Evolutionary conservation across 148 eudicot species (phyloP).

Genomic region (Vaccinium corymbosum): DNA sequence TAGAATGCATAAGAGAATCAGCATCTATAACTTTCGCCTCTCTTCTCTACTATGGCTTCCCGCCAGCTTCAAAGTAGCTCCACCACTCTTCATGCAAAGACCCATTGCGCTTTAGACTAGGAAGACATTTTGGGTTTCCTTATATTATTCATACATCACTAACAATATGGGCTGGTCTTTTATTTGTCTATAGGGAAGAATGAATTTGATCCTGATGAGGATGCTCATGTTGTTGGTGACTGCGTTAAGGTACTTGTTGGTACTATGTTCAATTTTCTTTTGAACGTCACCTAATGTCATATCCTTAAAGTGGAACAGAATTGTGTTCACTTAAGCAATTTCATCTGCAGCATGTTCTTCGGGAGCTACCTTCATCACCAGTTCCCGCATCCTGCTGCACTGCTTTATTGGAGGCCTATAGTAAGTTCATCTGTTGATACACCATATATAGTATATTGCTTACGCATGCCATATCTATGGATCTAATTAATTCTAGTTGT

Average conservation of each 20-base stretch:
- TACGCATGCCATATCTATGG: background rate
- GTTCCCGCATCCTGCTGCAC: conserved; percentile 99
- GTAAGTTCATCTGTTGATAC: conserved; percentile 47
- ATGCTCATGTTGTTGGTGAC: conserved; percentile 98
- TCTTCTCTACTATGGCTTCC: background rate
- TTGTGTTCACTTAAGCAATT: conserved; percentile 14
- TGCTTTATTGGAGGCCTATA: conserved; percentile 89
- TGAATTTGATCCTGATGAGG: conserved; percentile 87
- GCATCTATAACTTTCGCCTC: background rate
- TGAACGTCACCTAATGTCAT: background rate
- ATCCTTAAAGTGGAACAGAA: background rate
- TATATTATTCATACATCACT: background rate
- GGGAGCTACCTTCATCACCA: conserved; percentile 98
- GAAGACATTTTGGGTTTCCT: background rate
- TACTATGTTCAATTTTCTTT: conserved; percentile 5
- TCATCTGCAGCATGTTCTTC: conserved; percentile 83
- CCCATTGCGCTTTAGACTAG: background rate
- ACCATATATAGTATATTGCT: background rate
- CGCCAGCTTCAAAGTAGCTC: background rate
- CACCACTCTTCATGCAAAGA: background rate
- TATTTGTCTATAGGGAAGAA: conserved; percentile 60
- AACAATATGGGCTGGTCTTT: conserved; percentile 8
- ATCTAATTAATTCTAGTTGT: background rate
- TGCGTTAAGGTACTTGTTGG: conserved; percentile 92
- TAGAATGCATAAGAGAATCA: background rate